Base-by-base conservation (phyloP, 176 grass and related monocot genomes). In the Dendrocalamus sinicus region DNA sequence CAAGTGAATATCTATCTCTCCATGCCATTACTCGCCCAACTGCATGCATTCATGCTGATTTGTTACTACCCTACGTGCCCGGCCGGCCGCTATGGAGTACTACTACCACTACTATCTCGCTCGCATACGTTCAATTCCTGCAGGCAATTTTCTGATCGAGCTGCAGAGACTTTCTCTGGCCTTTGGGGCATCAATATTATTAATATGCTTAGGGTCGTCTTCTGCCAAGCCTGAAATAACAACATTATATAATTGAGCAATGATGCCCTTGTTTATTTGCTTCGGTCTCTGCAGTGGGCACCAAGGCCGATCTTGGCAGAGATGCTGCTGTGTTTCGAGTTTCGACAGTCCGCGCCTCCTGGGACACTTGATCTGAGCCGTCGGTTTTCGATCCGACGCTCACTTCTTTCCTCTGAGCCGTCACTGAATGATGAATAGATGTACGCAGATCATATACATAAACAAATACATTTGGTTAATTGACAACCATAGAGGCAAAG, bases 11-110 rank as follows among this genome's bases (percentile, higher is more conserved):
- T n/a, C n/a, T n/a, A n/a, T n/a, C n/a, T n/a, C n/a, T n/a, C n/a
- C n/a, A 81, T 15, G 77, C 77, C 77, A 89, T 89, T 76, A 86
- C 83, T 85, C 1, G 63, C 78, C 88, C 88, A 89, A 85, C 88
- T 40, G 88, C 82, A n/a, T 62, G 82, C 82, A 89, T 89, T 89
- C 82, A 89, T 67, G 75, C 45, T 47, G 60, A 58, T 61, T 70
- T 80, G 39, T 85, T 83, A 68, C 51, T 64, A 48, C 40, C 35
- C 50, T 61, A 72, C 53, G 55, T 72, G 53, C 39, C 67, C 24
- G 15, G 6, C 20, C 68, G 8, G 9, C 3, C 22, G 58, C 58
- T n/a, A 59, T 4, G 8, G 8, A 59, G 20, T n/a, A 4, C 8
- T 59, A 1, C 32, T 32, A 28, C 28, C 1, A 28, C 20, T 58